These are phyloP conservation scores for Botrytis cinerea DNA, from an alignment of 2,329 filamentous ascomycete genomes.

Conservation along the genomic window DNA sequence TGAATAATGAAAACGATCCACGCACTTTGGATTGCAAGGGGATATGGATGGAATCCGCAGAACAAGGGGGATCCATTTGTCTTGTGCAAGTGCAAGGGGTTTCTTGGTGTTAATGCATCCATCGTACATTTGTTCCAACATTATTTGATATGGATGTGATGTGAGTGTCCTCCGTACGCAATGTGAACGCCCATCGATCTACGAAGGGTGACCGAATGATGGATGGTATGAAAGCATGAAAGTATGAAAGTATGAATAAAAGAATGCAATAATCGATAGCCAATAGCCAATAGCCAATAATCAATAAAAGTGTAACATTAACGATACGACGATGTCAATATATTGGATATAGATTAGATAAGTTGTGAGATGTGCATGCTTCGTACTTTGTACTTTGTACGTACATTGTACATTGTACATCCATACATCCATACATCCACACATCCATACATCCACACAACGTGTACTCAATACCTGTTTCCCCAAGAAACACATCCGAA, in stretches of 20 bases:
- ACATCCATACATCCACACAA: neutral
- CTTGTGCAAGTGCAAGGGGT: neutral
- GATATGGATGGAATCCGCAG: neutral
- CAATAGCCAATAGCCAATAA: neutral
- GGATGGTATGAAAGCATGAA: too few relatives aligned
- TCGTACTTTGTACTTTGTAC: too few relatives aligned
- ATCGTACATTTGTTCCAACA: neutral
- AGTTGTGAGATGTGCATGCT: too few relatives aligned
- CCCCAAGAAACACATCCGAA: neutral
- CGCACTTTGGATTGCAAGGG: neutral
- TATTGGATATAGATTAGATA: neutral
- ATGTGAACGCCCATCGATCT: neutral
- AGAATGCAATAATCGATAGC: slow-evolving; percentile 1
- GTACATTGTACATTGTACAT: too few relatives aligned
- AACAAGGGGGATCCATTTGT: neutral
- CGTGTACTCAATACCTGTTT: neutral
- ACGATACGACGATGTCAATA: neutral
- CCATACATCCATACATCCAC: too few relatives aligned
- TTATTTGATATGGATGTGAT: neutral
- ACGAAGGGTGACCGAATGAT: neutral
- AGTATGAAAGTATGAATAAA: neutral
- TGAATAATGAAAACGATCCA: neutral
- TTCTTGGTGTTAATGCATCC: neutral
- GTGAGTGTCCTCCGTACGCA: neutral
- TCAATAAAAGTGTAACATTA: neutral